A percentile compares a stretch with the other conserved stretches of the same genome.
phyloP scores from a whole-genome alignment of 768 basidiomycete species.

The Podaxis mareebaensis region DNA sequence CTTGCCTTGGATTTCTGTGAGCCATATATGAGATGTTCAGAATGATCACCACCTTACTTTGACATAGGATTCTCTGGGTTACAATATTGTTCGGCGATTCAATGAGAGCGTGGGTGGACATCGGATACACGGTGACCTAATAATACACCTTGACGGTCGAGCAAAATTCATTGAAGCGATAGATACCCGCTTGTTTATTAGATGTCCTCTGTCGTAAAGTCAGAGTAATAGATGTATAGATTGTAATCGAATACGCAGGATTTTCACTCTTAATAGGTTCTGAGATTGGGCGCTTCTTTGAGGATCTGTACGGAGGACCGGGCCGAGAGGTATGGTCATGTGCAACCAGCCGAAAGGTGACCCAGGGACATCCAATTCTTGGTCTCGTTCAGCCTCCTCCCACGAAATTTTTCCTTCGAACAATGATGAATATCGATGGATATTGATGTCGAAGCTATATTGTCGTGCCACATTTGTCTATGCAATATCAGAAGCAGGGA shows the following conservation, averaged over 20 bases:
- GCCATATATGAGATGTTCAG: conserved; percentile 22
- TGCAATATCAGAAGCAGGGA: too few species aligned
- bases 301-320: neutral
- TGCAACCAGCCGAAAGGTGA: neutral
- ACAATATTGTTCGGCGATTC: neutral
- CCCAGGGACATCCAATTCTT: too few species aligned
- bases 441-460: too few species aligned
- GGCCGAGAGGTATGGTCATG: neutral
- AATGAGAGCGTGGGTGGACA: neutral
- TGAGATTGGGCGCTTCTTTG: neutral
- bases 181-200: neutral
- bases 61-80: neutral
- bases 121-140: neutral
- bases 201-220: neutral
- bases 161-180: too few species aligned
- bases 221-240: neutral
- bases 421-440: too few species aligned
- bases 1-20: conserved; percentile 54
- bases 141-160: neutral
- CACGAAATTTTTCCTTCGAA: too few species aligned
- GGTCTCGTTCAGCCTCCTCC: too few species aligned
- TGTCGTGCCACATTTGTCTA: too few species aligned
- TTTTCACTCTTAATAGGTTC: neutral
- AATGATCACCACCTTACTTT: neutral
- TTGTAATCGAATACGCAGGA: neutral